Percentiles rank a stretch among this genome's conserved stretches.
Evolutionary conservation across 164 flowering plant species (phyloP).

Genomic region (Tetracentron sinense): DNA sequence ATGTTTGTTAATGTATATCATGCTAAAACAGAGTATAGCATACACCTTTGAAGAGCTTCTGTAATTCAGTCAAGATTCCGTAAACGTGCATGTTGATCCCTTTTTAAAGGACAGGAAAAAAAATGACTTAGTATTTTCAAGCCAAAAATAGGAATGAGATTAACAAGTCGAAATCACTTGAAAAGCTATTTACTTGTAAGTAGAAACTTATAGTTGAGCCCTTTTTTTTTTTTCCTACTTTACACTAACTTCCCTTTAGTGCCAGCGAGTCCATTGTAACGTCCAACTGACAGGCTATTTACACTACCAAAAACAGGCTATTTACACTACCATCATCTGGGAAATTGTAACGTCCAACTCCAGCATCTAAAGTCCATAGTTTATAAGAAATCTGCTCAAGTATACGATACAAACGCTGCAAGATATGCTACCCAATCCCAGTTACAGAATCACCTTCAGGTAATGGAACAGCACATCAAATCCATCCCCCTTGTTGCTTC

Average conservation of each 20-base stretch:
- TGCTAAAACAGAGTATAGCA: too few species aligned
- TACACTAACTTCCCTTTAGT: constrained; percentile 96
- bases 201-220: too few species aligned
- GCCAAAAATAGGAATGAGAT: too few species aligned
- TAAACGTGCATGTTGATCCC: constrained; percentile 95
- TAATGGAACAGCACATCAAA: not conserved
- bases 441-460: not conserved
- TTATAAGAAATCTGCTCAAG: not conserved
- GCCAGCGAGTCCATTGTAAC: constrained; percentile 97
- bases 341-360: constrained; percentile 74
- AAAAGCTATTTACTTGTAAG: too few species aligned
- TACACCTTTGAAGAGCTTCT: too few species aligned
- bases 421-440: not conserved
- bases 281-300: too few species aligned
- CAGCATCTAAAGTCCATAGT: constrained; percentile 49
- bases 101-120: constrained; percentile 18
- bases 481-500: not conserved
- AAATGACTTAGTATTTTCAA: too few species aligned
- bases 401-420: not conserved
- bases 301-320: too few species aligned
- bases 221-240: too few species aligned
- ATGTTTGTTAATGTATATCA: too few species aligned
- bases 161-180: too few species aligned
- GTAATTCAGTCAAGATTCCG: too few species aligned
- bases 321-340: constrained; percentile 75